phyloP scores from a whole-genome alignment of 192 early-diverging fungal genomes.

The Gorgonomyces haynaldii region DNA sequence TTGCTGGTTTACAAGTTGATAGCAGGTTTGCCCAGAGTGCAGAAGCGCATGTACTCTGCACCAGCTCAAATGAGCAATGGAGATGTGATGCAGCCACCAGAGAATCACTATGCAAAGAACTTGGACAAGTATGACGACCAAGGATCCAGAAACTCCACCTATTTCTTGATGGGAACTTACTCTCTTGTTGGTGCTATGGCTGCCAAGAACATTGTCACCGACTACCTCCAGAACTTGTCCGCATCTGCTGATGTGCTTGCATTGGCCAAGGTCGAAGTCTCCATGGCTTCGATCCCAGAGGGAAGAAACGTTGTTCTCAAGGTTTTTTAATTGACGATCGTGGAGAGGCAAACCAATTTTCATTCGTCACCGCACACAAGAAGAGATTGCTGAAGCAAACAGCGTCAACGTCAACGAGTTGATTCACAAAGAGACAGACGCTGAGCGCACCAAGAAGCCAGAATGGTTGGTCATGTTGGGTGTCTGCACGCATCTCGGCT shows the following conservation, averaged over 20 bases:
- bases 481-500: conserved; percentile 80
- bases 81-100: too few relatives aligned
- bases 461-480: conserved; percentile 97
- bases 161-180: conserved; percentile 89
- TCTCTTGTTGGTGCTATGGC: conserved; percentile 69
- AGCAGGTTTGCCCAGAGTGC: too few relatives aligned
- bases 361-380: conserved; percentile 88
- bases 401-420: conserved; percentile 64
- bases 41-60: too few relatives aligned
- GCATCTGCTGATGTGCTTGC: conserved; percentile 98
- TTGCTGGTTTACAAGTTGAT: too few relatives aligned
- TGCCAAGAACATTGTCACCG: conserved; percentile 81
- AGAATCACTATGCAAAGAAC: conserved; percentile 21
- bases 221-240: conserved; percentile 59
- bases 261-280: conserved; percentile 94
- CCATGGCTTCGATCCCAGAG: conserved; percentile 80
- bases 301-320: conserved; percentile 96
- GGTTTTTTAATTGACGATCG: too few relatives aligned
- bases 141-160: conserved; percentile 52
- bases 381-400: conserved; percentile 91
- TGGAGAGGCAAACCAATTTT: conserved; percentile 99
- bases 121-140: conserved; percentile 21
- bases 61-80: too few relatives aligned
- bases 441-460: conserved; percentile 76
- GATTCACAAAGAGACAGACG: conserved; percentile 85